Conservation (phyloP, 1,139 yeast genomes). For the Saccharomyces hybrid region DNA sequence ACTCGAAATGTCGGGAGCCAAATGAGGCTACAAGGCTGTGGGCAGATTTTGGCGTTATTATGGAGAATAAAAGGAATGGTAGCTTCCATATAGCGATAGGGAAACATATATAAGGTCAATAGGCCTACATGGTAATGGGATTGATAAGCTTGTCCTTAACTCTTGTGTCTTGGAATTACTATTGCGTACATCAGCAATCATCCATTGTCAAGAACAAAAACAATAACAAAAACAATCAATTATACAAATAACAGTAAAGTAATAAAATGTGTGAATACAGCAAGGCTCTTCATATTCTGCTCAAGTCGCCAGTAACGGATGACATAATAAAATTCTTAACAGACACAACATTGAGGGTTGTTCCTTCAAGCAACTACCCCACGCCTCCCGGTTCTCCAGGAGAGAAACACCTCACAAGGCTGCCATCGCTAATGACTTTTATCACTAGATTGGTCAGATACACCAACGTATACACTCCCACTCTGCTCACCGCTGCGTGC, state of each 20-base stretch:
- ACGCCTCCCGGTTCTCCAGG: conserved; percentile 14
- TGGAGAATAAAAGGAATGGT: background rate
- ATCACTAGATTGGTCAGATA: conserved; percentile 60
- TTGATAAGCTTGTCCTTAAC: background rate
- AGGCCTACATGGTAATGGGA: background rate
- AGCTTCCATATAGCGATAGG: background rate
- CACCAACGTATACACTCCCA: conserved; percentile 71
- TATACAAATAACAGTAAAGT: background rate
- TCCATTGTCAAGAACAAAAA: conserved; percentile 1
- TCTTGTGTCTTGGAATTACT: background rate
- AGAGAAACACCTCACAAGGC: conserved; percentile 4
- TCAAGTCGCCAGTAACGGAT: conserved; percentile 32
- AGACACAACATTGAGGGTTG: conserved; percentile 24
- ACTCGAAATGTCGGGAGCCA: background rate
- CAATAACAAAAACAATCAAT: conserved; percentile 1
- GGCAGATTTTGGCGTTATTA: background rate
- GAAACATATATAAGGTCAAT: background rate
- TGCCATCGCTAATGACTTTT: conserved; percentile 70
- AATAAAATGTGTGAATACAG: conserved; percentile 22
- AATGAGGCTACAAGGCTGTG: background rate
- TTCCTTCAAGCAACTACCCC: conserved; percentile 19
- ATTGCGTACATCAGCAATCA: background rate
- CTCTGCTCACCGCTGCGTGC: conserved; percentile 63
- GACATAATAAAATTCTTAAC: conserved; percentile 30
- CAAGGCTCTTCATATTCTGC: conserved; percentile 25